Evolutionary conservation across 176 grass and related monocot species (phyloP).

Genomic region (Carex cristatella): DNA sequence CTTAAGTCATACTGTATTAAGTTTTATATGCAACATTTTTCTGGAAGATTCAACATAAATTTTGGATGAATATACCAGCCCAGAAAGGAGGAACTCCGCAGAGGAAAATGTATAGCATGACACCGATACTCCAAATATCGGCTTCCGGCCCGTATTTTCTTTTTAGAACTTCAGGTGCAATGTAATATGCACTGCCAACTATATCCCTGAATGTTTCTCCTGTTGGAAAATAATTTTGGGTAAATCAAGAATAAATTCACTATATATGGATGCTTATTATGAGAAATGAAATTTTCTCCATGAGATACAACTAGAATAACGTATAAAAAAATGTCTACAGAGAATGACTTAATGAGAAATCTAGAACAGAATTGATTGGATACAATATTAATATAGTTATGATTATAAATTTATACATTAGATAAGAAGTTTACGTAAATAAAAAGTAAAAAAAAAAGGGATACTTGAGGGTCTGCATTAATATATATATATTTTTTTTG

Average conservation of each 20-base stretch:
- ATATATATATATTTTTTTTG: neutral
- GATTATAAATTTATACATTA: neutral
- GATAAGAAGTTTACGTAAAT: neutral
- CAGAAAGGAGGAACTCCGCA: conserved; percentile 70
- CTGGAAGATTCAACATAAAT: neutral
- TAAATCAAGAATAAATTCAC: neutral
- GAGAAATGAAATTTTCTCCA: neutral
- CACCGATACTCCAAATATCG: conserved; percentile 74
- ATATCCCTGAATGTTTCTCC: conserved; percentile 63
- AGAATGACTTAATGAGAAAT: neutral
- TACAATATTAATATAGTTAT: neutral
- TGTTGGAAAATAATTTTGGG: neutral
- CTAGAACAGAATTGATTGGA: neutral
- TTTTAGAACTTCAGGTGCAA: conserved; percentile 78
- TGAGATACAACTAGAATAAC: neutral
- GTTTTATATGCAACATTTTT: neutral
- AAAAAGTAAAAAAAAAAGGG: neutral
- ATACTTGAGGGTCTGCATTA: neutral
- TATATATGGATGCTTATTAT: neutral
- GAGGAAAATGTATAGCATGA: conserved; percentile 95
- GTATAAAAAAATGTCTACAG: too few species aligned
- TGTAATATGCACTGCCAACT: conserved; percentile 77
- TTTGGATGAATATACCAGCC: conserved; percentile 32
- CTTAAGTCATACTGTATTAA: neutral
- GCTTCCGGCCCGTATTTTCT: conserved; percentile 58